A percentile compares a stretch with the other conserved stretches of the same genome.
Evolutionary conservation across 1,284 basidiomycete species (phyloP).

Genomic region (Trichosporon inkin): DNA sequence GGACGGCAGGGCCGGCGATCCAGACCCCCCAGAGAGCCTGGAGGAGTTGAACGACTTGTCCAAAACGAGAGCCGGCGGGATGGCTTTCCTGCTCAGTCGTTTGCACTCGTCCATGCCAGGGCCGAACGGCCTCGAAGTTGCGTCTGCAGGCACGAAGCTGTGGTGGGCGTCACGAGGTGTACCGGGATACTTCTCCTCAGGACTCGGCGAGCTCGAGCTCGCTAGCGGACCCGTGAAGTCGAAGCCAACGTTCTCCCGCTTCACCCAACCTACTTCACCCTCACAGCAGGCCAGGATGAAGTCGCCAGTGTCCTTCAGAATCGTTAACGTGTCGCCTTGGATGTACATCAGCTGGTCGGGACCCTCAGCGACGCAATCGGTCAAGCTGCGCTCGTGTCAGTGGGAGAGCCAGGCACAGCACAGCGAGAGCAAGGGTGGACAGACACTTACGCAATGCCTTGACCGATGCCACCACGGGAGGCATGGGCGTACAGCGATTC

Average conservation of each 20-base stretch:
- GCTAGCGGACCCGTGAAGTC: slow-evolving; percentile 1
- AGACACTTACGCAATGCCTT: slow-evolving; percentile 39
- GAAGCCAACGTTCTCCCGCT: slow-evolving; percentile 45
- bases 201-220: slow-evolving; percentile 25
- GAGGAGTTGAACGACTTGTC: slow-evolving; percentile 2
- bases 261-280: slow-evolving; percentile 81
- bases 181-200: slow-evolving; percentile 1
- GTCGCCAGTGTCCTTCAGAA: slow-evolving; percentile 68
- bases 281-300: slow-evolving; percentile 71
- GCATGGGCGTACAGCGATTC: slow-evolving; percentile 39
- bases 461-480: slow-evolving; percentile 38
- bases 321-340: slow-evolving; percentile 72
- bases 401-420: not conserved
- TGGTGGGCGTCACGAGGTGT: not conserved
- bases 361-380: slow-evolving; percentile 70
- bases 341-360: slow-evolving; percentile 83
- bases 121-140: not conserved
- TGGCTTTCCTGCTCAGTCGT: not conserved
- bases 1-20: not conserved
- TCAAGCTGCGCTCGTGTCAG: slow-evolving; percentile 26
- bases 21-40: not conserved
- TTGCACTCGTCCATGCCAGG: not conserved
- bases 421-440: not conserved
- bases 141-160: not conserved
- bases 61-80: not conserved